Evolutionary conservation across 768 basidiomycete species (phyloP), one percentile per base, ranked within the genome.

Genomic region (Clathrus columnatus): DNA sequence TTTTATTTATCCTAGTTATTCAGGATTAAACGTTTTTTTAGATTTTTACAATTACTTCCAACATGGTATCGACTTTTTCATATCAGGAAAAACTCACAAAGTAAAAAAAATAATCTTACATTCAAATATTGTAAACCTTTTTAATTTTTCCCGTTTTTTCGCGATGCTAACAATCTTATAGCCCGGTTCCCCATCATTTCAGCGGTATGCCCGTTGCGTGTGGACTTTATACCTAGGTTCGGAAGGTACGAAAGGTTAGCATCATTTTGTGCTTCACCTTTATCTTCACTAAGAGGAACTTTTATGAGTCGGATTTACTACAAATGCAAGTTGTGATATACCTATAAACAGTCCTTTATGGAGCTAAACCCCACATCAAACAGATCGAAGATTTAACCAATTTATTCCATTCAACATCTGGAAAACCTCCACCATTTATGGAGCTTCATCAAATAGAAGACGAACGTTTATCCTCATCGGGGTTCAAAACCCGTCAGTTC

Each of bases 31-130:
- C 16, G 44, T 20, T 17, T 2, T 41, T 24, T 2, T 48, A 91
- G 89, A 91, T 68, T 91, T 92, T 66, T 91, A 88, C 69, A 95
- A 94, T 63, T 96, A 96, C 64, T 91, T 94, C 61, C 87, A 92
- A 61, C 83, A 91, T 63, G 92, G 92, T 1, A 70, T 96, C 18
- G 92, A 96, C 65, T 88, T 94, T 59, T 76, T 94, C 26, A 76
- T 96, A 17, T 85, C 83, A 21, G 84, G 79, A 47, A 74, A 73
- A 20, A 78, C 77, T 16, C 89, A 93, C 62, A 61, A 78, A 5
- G 87, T 94, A 18, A 79, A 77, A 65, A 96, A 96, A 75, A 86
- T 95, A 32, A 73, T 95, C 23, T 70, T 91, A 6, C 92, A 96
- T 64, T 81, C 91, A 2, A 96, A 95, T 61, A 79, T 92, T 56